These are phyloP conservation scores for Cladosporium phlei DNA, from an alignment of 2,329 filamentous ascomycete species.

Conservation along the genomic window DNA sequence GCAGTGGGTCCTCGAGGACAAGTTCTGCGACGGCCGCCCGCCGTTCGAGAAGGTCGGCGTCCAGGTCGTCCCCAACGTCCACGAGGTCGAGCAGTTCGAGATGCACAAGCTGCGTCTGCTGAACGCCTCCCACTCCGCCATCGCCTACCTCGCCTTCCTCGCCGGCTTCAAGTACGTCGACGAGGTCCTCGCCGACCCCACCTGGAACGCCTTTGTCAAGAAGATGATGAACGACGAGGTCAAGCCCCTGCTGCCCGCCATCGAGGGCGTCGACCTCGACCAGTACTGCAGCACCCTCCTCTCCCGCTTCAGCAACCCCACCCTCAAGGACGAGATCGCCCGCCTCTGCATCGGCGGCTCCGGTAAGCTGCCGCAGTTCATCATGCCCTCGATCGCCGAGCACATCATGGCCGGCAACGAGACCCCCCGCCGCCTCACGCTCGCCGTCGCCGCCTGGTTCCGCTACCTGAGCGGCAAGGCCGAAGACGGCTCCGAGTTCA, in stretches of 20 bases:
- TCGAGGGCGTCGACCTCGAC: conserved; percentile 49
- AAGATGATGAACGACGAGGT: conserved; percentile 55
- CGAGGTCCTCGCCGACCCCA: conserved; percentile 49
- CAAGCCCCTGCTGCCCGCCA: conserved; percentile 49
- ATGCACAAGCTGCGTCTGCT: conserved; percentile 54
- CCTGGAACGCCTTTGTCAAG: conserved; percentile 46
- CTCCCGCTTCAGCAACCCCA: conserved; percentile 53
- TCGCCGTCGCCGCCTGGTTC: conserved; percentile 50
- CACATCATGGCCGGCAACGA: conserved; percentile 40
- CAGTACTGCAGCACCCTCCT: conserved; percentile 51
- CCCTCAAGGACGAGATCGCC: conserved; percentile 52
- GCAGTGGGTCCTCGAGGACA: conserved; percentile 54
- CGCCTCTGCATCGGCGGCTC: conserved; percentile 50
- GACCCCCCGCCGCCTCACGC: conserved; percentile 44
- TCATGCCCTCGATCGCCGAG: conserved; percentile 47
- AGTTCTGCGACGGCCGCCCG: conserved; percentile 49
- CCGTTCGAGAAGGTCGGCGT: conserved; percentile 51
- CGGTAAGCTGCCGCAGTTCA: conserved; percentile 52
- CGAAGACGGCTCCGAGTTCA: conserved; percentile 42
- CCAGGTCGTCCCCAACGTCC: conserved; percentile 49
- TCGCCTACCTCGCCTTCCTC: conserved; percentile 49
- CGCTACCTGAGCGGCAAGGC: conserved; percentile 48
- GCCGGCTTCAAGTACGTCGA: conserved; percentile 53
- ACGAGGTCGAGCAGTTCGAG: conserved; percentile 52
- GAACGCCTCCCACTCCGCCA: conserved; percentile 50